Conservation (phyloP, 2,329 filamentous ascomycete species). For the Corinectria fuckeliana region DNA sequence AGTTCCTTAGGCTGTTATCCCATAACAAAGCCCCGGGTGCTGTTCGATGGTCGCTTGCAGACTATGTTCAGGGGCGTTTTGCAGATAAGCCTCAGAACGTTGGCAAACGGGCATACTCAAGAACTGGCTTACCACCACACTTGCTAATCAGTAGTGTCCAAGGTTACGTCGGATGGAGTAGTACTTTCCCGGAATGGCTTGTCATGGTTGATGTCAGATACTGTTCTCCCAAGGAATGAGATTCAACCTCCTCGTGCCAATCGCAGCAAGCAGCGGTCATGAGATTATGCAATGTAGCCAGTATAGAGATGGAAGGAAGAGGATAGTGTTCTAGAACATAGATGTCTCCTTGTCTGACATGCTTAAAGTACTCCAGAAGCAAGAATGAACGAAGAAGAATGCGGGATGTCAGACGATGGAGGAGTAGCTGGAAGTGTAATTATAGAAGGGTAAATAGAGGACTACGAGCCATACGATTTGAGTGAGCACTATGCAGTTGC, state of each 20-base stretch:
- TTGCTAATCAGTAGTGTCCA: conserved; percentile 18
- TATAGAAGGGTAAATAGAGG: not conserved
- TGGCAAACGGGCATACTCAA: not conserved
- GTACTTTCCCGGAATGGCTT: conserved; percentile 9
- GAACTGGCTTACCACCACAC: conserved; percentile 8
- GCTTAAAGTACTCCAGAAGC: not conserved
- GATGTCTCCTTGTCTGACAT: not conserved
- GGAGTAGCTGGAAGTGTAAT: not conserved
- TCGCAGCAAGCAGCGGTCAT: too few species aligned
- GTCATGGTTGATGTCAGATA: too few species aligned
- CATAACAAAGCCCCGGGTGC: conserved; percentile 5
- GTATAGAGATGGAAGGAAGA: not conserved
- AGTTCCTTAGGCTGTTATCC: not conserved
- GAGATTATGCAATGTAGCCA: not conserved
- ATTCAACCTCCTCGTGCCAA: too few species aligned
- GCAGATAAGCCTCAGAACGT: not conserved
- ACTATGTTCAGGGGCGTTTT: not conserved
- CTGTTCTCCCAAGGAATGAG: too few species aligned
- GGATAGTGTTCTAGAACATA: not conserved
- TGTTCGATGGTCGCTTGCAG: conserved; percentile 11
- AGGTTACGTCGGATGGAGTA: conserved; percentile 16
- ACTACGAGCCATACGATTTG: too few species aligned
- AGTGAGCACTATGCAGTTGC: not conserved
- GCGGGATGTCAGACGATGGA: not conserved
- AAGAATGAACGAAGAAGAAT: not conserved